phyloP scores from a whole-genome alignment of 257 asterid genomes.

The Plectranthus barbatus region DNA sequence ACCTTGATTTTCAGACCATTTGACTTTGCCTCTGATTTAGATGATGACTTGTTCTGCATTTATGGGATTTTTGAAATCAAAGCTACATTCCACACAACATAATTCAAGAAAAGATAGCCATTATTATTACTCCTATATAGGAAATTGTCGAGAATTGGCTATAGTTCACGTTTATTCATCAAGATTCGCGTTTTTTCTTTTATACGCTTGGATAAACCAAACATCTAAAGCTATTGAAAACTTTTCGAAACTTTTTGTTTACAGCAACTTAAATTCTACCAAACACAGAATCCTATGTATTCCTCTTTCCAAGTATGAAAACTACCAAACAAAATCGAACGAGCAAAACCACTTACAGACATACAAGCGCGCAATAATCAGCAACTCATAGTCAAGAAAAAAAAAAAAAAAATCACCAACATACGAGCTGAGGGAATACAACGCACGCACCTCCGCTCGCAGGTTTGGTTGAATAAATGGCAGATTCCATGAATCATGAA shows the following conservation, averaged over 20 bases:
- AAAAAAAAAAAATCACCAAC: not conserved
- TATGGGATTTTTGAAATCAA: not conserved
- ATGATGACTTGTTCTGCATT: slow-evolving; percentile 25
- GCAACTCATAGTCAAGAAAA: not conserved
- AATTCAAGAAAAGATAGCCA: not conserved
- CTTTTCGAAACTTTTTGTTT: too few species aligned
- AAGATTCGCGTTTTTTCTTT: too few species aligned
- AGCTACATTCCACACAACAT: not conserved
- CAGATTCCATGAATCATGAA: slow-evolving; percentile 39
- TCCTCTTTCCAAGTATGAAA: not conserved
- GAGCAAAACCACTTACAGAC: too few species aligned
- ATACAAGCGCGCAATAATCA: not conserved
- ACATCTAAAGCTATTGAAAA: not conserved
- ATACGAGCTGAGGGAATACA: too few species aligned
- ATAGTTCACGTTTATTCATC: not conserved
- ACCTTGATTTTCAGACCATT: slow-evolving; percentile 31
- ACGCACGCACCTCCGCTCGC: slow-evolving; percentile 6
- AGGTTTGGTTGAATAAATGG: slow-evolving; percentile 27
- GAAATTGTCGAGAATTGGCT: too few species aligned
- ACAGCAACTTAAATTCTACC: not conserved
- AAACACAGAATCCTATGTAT: not conserved
- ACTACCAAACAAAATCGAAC: not conserved
- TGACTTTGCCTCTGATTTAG: slow-evolving; percentile 19
- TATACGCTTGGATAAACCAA: not conserved
- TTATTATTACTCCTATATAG: too few species aligned